A percentile compares a stretch with the other conserved stretches of the same genome.
Conservation (phyloP, 257 asterid species). For the Cordia subcordata region DNA sequence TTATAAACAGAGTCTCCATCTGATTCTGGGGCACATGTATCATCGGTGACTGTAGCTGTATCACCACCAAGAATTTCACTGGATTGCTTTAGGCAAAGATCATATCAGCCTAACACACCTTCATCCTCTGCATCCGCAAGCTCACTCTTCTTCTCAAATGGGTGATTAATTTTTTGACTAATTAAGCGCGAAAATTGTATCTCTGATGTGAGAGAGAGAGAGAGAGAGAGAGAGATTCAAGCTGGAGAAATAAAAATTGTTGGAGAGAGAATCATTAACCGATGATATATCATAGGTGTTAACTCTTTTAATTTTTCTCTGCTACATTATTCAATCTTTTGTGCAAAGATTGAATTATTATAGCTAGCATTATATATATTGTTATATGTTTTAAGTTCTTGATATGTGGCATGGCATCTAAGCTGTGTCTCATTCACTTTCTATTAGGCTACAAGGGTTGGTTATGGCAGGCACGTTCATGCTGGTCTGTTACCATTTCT, state of each 20-base stretch:
- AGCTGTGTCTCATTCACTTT: background rate
- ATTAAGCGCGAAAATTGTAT: background rate
- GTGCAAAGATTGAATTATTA: conserved; percentile 6
- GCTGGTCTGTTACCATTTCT: conserved; percentile 47
- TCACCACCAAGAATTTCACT: conserved; percentile 80
- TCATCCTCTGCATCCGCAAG: conserved; percentile 48
- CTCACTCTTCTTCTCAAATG: conserved; percentile 8
- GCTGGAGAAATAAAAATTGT: too few relatives aligned
- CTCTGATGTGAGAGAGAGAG: too few relatives aligned
- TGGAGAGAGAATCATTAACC: too few relatives aligned
- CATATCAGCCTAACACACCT: conserved; percentile 30
- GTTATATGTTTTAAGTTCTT: too few relatives aligned
- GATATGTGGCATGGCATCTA: too few relatives aligned
- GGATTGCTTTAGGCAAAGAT: conserved; percentile 59
- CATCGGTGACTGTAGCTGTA: conserved; percentile 65
- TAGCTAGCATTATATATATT: conserved; percentile 1
- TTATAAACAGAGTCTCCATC: conserved; percentile 65
- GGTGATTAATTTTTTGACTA: background rate
- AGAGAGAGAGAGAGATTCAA: too few relatives aligned
- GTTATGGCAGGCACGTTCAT: conserved; percentile 46
- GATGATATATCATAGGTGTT: background rate
- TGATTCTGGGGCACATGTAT: conserved; percentile 67
- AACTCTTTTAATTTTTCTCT: background rate
- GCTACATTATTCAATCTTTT: background rate
- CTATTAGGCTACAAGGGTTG: conserved; percentile 35